A percentile compares a stretch with the other conserved stretches of the same genome.
phyloP scores from a whole-genome alignment of 495 filamentous ascomycete genomes.

The Haplographium delicatum region DNA sequence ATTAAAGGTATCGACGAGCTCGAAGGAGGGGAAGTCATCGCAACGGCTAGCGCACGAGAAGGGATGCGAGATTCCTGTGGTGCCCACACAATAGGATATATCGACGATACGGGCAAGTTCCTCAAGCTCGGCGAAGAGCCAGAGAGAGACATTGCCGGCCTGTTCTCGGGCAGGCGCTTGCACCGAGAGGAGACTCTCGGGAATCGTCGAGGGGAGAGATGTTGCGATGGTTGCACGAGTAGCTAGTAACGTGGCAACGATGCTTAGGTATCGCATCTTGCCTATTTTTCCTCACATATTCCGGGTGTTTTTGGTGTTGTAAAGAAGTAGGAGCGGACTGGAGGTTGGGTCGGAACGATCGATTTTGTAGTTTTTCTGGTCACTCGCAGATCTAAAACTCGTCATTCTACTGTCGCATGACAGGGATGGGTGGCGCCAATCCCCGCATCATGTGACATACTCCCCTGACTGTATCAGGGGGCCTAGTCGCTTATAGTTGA shows the following conservation, averaged over 20 bases:
- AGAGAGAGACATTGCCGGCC: constrained; percentile 45
- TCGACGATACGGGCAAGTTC: constrained; percentile 85
- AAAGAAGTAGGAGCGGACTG: neutral
- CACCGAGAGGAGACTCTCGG: neutral
- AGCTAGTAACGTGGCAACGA: constrained; percentile 2
- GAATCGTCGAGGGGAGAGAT: constrained; percentile 6
- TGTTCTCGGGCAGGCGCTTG: constrained; percentile 2
- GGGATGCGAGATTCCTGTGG: constrained; percentile 68
- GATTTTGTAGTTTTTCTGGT: neutral
- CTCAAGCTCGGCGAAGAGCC: constrained; percentile 76
- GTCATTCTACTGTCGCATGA: neutral
- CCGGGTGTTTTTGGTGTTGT: neutral
- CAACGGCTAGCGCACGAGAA: constrained; percentile 85
- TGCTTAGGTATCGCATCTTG: constrained; percentile 18
- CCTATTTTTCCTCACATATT: constrained; percentile 19
- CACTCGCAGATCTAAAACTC: neutral
- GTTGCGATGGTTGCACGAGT: neutral
- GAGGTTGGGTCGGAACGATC: neutral
- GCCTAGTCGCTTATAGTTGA: too few relatives aligned
- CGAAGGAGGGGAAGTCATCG: constrained; percentile 69
- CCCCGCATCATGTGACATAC: neutral
- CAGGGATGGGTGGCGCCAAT: neutral
- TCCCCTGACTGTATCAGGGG: neutral
- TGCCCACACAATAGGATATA: constrained; percentile 89
- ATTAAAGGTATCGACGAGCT: constrained; percentile 82